phyloP scores from a whole-genome alignment of 495 filamentous ascomycete genomes.

The Hypoxylon perforatum region DNA sequence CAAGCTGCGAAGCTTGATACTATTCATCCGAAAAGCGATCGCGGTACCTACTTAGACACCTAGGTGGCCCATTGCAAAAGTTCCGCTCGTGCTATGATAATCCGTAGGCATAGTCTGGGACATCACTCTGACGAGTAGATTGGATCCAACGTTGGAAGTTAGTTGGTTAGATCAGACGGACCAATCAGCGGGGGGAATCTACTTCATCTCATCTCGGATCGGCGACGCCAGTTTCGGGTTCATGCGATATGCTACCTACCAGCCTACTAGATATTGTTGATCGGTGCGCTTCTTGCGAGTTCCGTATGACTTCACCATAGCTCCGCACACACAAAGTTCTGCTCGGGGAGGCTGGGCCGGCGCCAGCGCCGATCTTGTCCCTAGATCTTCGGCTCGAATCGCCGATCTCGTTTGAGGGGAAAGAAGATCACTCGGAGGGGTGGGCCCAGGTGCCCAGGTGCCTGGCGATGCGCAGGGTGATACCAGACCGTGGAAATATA shows the following conservation, averaged over 20 bases:
- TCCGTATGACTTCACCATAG: slow-evolving; percentile 19
- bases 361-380: slow-evolving; percentile 21
- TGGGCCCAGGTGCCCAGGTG: slow-evolving; percentile 3
- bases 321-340: slow-evolving; percentile 6
- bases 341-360: slow-evolving; percentile 10
- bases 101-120: slow-evolving; percentile 8
- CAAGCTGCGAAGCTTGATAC: not conserved
- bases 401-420: slow-evolving; percentile 29
- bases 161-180: not conserved
- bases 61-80: slow-evolving; percentile 12
- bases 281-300: slow-evolving; percentile 11
- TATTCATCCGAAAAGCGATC: slow-evolving; percentile 3
- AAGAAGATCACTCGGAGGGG: slow-evolving; percentile 17
- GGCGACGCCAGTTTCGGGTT: slow-evolving; percentile 1
- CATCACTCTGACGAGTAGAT: slow-evolving; percentile 7
- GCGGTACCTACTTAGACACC: no score
- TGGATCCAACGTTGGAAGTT: slow-evolving; percentile 12
- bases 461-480: slow-evolving; percentile 1
- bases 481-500: slow-evolving; percentile 6
- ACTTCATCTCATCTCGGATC: not conserved
- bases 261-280: slow-evolving; percentile 12
- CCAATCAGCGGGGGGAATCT: slow-evolving; percentile 1
- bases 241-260: slow-evolving; percentile 9
- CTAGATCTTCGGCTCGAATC: slow-evolving; percentile 40
- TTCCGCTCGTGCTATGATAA: slow-evolving; percentile 7